Evolutionary conservation across 208 protist genomes (phyloP), one percentile per base, ranked within the genome.

Genomic region (Leishmania tropica): DNA sequence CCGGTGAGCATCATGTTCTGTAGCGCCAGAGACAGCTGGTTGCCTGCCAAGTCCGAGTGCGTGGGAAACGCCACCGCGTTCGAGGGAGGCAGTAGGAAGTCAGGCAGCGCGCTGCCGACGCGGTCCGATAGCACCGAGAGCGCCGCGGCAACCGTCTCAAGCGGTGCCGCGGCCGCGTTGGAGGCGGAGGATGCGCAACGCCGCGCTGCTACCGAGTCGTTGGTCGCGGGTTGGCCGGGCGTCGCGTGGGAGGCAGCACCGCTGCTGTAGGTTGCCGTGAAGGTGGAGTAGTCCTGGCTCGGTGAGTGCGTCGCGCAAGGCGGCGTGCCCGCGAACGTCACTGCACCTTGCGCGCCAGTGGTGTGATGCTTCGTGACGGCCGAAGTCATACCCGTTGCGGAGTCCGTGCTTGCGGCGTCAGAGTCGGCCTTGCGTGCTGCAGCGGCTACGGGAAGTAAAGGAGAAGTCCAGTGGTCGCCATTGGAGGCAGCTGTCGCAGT

Each of bases 21-120:
- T 42, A 86, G 74, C 4, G 78, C 83, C 45, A 83, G 75, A 21
- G 83, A 81, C 19, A 86, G 74, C 74, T 86, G 42, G 54, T 37
- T 81, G 54, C 75, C 81, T 11, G 60, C 81, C 75, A 80, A 67
- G 35, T 84, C 81, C n/a, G 81, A 78, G 21, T 65, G 58, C 28
- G 54, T 80, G 17, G 24, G 64, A 53, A 45, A 48, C 64, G 15
- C 74, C 60, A 21, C 42, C 62, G 64, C 75, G 51, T 35, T 80
- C n/a, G 75, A 84, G 17, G 76, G 81, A 28, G 81, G 81, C 35
- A 84, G 45, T 13, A 76, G 68, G 28, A 80, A 64, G 35, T 79
- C 76, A 7, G 75, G 51, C 8, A 40, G 47, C 0, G 56, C 47
- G 53, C 51, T 21, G n/a, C 75, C 45, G 28, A 24, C 37, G n/a